Conservation (phyloP, 805 yeast species). For the Kluyveromyces nonfermentans region DNA sequence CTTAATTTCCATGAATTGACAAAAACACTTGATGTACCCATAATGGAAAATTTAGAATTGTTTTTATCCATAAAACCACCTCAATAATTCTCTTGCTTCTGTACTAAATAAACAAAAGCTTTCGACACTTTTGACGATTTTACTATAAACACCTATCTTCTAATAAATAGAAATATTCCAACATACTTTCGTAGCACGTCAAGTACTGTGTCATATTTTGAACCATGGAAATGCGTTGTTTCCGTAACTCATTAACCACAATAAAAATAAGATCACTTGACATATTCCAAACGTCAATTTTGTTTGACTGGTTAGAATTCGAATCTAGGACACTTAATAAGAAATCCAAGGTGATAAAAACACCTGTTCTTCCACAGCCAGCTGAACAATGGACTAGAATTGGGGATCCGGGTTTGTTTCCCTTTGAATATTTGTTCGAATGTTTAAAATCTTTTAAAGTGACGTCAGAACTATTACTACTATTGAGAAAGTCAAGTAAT, state of each 20-base stretch:
- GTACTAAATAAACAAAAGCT: neutral
- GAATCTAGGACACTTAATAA: slow-evolving; percentile 27
- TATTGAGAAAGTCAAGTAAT: slow-evolving; percentile 10
- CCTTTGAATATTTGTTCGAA: slow-evolving; percentile 17
- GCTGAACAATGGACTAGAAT: slow-evolving; percentile 86
- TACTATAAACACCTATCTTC: slow-evolving; percentile 4
- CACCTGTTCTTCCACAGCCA: slow-evolving; percentile 95
- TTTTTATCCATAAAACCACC: slow-evolving; percentile 16
- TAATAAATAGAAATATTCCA: slow-evolving; percentile 22
- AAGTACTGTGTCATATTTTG: slow-evolving; percentile 65
- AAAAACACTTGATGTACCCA: slow-evolving; percentile 12
- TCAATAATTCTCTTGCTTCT: neutral
- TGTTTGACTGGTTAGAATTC: slow-evolving; percentile 28
- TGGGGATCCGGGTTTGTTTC: slow-evolving; percentile 32
- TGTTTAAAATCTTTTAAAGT: slow-evolving; percentile 3
- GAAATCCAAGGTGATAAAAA: slow-evolving; percentile 62
- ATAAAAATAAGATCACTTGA: slow-evolving; percentile 48
- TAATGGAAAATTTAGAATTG: slow-evolving; percentile 21
- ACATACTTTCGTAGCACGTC: slow-evolving; percentile 53
- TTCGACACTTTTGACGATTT: neutral
- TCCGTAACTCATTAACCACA: slow-evolving; percentile 52
- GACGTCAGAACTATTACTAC: slow-evolving; percentile 6
- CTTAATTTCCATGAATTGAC: slow-evolving; percentile 18
- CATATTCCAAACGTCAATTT: slow-evolving; percentile 35
- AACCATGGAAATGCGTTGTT: slow-evolving; percentile 70